phyloP scores from a whole-genome alignment of 2,329 filamentous ascomycete species.

The Fusarium hainanense region DNA sequence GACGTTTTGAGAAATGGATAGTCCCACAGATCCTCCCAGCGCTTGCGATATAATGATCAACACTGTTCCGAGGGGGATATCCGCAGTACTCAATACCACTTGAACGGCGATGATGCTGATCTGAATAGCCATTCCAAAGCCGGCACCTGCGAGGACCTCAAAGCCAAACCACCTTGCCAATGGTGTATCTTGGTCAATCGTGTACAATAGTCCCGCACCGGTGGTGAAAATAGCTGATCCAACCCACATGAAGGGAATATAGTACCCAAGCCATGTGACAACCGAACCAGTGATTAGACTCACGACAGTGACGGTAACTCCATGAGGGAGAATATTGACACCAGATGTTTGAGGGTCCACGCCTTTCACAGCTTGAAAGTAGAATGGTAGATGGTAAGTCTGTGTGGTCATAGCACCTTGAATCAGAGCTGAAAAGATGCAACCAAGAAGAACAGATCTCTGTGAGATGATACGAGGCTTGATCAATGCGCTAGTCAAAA shows the following conservation, averaged over 20 bases:
- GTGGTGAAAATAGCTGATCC: constrained; percentile 29
- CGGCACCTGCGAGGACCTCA: constrained; percentile 56
- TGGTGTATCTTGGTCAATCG: constrained; percentile 47
- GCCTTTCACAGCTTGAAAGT: constrained; percentile 43
- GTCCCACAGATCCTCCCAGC: constrained; percentile 52
- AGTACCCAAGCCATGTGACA: constrained; percentile 30
- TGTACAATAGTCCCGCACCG: constrained; percentile 27
- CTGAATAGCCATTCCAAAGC: constrained; percentile 56
- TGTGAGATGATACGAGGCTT: constrained; percentile 30
- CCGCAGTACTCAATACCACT: constrained; percentile 53
- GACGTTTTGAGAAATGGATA: constrained; percentile 37
- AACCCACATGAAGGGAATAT: constrained; percentile 40
- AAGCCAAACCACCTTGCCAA: constrained; percentile 57
- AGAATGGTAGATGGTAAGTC: constrained; percentile 34
- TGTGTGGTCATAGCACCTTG: constrained; percentile 41
- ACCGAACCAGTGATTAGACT: constrained; percentile 26
- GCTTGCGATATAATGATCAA: constrained; percentile 58
- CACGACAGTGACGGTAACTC: constrained; percentile 23
- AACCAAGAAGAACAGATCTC: constrained; percentile 26
- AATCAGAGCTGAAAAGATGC: constrained; percentile 33
- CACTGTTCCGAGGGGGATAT: constrained; percentile 58
- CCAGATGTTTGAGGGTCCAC: constrained; percentile 29
- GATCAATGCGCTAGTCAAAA: constrained; percentile 20
- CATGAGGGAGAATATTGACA: constrained; percentile 33
- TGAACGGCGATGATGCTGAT: constrained; percentile 57